A percentile compares a stretch with the other conserved stretches of the same genome.
phyloP scores from a whole-genome alignment of 2,329 filamentous ascomycete species.

The Penicillium oxalicum region DNA sequence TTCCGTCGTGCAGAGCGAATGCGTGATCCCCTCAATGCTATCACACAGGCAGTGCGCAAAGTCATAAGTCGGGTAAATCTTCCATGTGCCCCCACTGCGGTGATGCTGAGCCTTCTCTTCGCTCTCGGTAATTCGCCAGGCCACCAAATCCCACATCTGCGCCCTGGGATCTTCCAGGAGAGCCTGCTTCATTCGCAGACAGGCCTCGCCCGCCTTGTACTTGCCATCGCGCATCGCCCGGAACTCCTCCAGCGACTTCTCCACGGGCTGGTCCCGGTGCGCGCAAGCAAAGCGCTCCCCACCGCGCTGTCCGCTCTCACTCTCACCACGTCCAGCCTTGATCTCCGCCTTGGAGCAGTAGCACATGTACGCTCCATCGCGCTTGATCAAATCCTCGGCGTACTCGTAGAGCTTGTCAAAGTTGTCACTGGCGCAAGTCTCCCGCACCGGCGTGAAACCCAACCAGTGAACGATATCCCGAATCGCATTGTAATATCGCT shows the following conservation, averaged over 20 bases:
- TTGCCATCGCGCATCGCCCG: constrained; percentile 85
- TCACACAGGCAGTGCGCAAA: constrained; percentile 58
- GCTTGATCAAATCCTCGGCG: constrained; percentile 73
- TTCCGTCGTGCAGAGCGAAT: constrained; percentile 89
- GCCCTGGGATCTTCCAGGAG: constrained; percentile 69
- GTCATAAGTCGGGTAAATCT: constrained; percentile 92
- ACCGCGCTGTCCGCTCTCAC: constrained; percentile 54
- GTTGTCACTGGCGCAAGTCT: constrained; percentile 87
- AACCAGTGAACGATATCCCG: constrained; percentile 83
- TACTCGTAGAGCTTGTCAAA: constrained; percentile 83
- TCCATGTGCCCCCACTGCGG: constrained; percentile 74
- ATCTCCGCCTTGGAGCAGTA: constrained; percentile 75
- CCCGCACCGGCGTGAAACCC: constrained; percentile 66
- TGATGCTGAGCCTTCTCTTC: constrained; percentile 30
- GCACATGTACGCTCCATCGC: constrained; percentile 72
- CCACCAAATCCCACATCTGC: constrained; percentile 93
- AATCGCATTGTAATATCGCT: constrained; percentile 84
- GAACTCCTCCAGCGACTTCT: constrained; percentile 77
- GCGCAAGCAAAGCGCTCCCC: constrained; percentile 70
- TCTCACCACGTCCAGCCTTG: constrained; percentile 78
- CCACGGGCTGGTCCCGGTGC: constrained; percentile 68
- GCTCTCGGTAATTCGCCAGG: constrained; percentile 74
- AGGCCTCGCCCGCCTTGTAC: constrained; percentile 77
- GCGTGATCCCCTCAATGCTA: constrained; percentile 85
- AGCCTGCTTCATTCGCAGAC: constrained; percentile 67